Percentiles rank a stretch among this genome's conserved stretches.
phyloP scores from a whole-genome alignment of 192 early-diverging fungal genomes.

The Coemansia biformis region DNA sequence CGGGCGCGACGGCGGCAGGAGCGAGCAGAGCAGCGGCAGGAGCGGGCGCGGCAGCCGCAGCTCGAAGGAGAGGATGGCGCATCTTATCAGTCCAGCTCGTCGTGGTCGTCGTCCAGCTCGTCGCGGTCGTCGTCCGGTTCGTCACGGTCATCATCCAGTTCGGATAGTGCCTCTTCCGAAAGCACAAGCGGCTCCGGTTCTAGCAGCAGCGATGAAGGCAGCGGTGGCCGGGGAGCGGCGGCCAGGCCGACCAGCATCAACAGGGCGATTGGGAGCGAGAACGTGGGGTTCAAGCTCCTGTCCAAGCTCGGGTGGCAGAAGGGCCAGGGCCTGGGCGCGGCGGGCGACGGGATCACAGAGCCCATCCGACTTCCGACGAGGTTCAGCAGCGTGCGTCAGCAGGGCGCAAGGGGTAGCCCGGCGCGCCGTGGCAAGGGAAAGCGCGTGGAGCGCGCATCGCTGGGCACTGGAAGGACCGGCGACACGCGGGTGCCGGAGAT shows the following conservation, averaged over 20 bases:
- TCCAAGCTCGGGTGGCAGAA: constrained; percentile 45
- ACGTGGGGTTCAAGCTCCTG: constrained; percentile 40
- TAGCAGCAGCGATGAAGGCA: too few species aligned
- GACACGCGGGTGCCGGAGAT: not conserved
- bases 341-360: constrained; percentile 33
- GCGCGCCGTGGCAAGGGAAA: constrained; percentile 1
- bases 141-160: too few species aligned
- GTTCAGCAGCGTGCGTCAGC: constrained; percentile 24
- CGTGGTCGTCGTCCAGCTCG: too few species aligned
- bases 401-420: too few species aligned
- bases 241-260: constrained; percentile 16
- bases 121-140: too few species aligned
- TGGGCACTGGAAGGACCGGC: constrained; percentile 15
- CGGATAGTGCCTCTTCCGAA: constrained; percentile 12
- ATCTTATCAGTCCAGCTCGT: too few species aligned
- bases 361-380: constrained; percentile 29
- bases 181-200: not conserved
- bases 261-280: constrained; percentile 39
- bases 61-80: too few species aligned
- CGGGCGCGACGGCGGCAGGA: constrained; percentile 6
- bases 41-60: too few species aligned
- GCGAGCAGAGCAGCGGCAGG: too few species aligned
- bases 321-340: constrained; percentile 38
- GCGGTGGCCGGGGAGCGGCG: too few species aligned
- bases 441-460: constrained; percentile 11